Conservation (phyloP, 2,329 filamentous ascomycete species). For the Xylariaceae sp. region DNA sequence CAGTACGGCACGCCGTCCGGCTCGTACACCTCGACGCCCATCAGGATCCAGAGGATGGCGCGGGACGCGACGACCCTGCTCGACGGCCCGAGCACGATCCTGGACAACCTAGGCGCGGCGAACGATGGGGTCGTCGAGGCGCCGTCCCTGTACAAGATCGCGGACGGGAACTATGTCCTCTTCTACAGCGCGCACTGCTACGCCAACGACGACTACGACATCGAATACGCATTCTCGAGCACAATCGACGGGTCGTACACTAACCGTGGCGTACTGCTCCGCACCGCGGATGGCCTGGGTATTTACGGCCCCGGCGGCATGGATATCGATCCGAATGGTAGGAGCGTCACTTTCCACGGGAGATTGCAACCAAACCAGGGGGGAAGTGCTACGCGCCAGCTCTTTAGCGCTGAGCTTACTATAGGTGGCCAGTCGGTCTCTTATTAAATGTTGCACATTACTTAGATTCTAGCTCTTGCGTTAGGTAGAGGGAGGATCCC, state of each 20-base stretch:
- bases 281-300: slow-evolving; percentile 32
- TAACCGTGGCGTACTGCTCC: slow-evolving; percentile 35
- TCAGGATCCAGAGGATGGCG: slow-evolving; percentile 35
- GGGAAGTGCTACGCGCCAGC: slow-evolving; percentile 18
- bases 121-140: slow-evolving; percentile 38
- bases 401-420: slow-evolving; percentile 32
- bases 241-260: slow-evolving; percentile 35
- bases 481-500: background rate
- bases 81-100: slow-evolving; percentile 28
- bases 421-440: slow-evolving; percentile 27
- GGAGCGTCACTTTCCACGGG: slow-evolving; percentile 35
- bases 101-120: slow-evolving; percentile 34
- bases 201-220: slow-evolving; percentile 38
- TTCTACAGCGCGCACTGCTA: slow-evolving; percentile 40
- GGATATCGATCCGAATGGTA: slow-evolving; percentile 37
- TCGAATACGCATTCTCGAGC: slow-evolving; percentile 37
- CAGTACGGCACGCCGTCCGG: slow-evolving; percentile 30
- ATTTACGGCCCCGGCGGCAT: slow-evolving; percentile 36
- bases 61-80: slow-evolving; percentile 34
- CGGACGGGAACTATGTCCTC: slow-evolving; percentile 31
- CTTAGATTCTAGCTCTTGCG: background rate
- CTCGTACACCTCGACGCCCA: slow-evolving; percentile 34
- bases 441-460: background rate
- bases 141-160: slow-evolving; percentile 35
- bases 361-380: slow-evolving; percentile 26